Evolutionary conservation across 2,329 filamentous ascomycete genomes (phyloP).

Genomic region (Onygena corvina): DNA sequence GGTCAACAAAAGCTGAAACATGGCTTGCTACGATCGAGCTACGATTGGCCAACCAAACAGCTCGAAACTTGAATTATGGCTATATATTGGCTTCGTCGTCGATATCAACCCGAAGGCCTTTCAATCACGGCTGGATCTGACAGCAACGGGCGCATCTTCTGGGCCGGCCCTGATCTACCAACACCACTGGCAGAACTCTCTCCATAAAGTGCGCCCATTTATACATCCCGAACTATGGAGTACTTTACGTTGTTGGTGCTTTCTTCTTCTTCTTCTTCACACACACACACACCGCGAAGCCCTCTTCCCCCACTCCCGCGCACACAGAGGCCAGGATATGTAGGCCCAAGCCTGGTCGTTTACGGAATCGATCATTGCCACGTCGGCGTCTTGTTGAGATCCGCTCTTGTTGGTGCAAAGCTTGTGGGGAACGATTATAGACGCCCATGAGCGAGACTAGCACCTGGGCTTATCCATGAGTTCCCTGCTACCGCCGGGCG

Average conservation of each 20-base stretch:
- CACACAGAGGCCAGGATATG: conserved; percentile 1
- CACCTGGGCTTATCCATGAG: neutral
- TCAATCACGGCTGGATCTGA: conserved; percentile 5
- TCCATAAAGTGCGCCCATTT: neutral
- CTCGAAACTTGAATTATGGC: conserved; percentile 2
- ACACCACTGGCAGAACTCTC: neutral
- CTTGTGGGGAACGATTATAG: no score
- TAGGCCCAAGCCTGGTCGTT: conserved; percentile 1
- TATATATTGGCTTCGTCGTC: conserved; percentile 3
- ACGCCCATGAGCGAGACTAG: neutral
- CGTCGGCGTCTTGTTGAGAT: conserved; percentile 2
- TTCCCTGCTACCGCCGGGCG: neutral
- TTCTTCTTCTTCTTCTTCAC: neutral
- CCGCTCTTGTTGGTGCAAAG: neutral
- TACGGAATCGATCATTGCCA: conserved; percentile 4
- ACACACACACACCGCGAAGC: no score
- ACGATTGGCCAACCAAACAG: conserved; percentile 1
- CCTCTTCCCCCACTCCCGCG: conserved; percentile 1
- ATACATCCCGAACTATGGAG: no score
- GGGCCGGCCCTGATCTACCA: conserved; percentile 2
- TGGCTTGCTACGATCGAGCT: conserved; percentile 4
- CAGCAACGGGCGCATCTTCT: conserved; percentile 4
- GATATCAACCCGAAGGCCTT: conserved; percentile 2
- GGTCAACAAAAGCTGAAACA: conserved; percentile 1
- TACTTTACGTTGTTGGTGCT: no score